Conservation (phyloP, 2,329 filamentous ascomycete genomes). For the Apiospora saccharicola region DNA sequence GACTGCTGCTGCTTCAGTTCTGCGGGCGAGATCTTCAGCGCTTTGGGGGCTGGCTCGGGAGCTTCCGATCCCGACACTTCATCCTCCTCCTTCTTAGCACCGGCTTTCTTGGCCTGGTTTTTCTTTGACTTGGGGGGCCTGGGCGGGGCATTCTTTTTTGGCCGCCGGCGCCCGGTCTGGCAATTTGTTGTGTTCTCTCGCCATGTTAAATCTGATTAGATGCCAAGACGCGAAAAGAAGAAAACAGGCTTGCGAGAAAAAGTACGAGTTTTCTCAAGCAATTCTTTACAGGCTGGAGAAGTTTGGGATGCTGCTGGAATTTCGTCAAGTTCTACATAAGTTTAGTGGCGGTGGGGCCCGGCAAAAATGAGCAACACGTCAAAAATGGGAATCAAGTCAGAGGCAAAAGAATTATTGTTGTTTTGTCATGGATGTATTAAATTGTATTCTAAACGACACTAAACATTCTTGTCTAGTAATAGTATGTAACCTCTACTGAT, state of each 20-base stretch:
- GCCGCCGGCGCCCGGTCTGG: conserved; percentile 5
- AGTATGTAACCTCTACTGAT: conserved; percentile 66
- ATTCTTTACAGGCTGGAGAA: background rate
- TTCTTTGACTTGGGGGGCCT: background rate
- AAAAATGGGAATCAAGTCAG: background rate
- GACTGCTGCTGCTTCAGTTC: conserved; percentile 62
- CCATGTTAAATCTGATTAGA: background rate
- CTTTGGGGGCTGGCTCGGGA: background rate
- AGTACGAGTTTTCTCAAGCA: background rate
- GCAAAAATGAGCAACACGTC: conserved; percentile 10
- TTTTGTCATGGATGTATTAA: background rate
- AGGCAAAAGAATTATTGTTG: background rate
- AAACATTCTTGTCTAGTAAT: background rate
- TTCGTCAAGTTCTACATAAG: conserved; percentile 5
- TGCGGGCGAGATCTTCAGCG: conserved; percentile 9
- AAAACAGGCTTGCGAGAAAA: background rate
- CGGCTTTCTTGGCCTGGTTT: background rate
- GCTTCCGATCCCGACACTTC: background rate
- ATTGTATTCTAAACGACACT: background rate
- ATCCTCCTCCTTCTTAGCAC: background rate
- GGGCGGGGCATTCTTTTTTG: conserved; percentile 12
- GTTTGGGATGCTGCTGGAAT: background rate
- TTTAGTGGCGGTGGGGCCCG: conserved; percentile 18
- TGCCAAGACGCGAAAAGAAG: background rate
- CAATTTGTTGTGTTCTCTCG: conserved; percentile 11